Percentiles rank a stretch among this genome's conserved stretches.
Evolutionary conservation across 495 filamentous ascomycete genomes (phyloP).

Genomic region (Filosporella fistucella): DNA sequence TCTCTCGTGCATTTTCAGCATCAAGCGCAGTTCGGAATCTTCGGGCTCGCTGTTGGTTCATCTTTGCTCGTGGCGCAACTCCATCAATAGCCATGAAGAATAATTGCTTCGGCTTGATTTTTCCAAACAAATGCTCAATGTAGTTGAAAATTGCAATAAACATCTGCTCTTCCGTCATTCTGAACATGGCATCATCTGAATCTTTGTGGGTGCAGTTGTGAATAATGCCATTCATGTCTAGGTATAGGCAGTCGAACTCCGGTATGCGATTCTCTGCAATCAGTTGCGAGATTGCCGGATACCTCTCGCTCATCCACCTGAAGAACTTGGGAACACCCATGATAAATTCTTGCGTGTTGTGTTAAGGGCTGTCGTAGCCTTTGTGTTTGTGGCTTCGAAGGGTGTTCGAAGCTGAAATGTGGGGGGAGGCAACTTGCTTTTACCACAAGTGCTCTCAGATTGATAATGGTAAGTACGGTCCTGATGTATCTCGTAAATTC

Average conservation of each 20-base stretch:
- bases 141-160: constrained; percentile 99
- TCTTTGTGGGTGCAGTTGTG: constrained; percentile 99
- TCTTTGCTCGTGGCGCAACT: constrained; percentile 96
- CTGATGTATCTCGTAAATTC: too few species aligned
- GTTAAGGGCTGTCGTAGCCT: too few species aligned
- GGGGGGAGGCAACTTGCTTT: constrained; percentile 16
- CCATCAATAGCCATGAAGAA: constrained; percentile 99
- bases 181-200: constrained; percentile 81
- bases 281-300: constrained; percentile 96
- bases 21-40: constrained; percentile 95
- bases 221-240: constrained; percentile 99
- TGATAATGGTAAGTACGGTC: too few species aligned
- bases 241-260: constrained; percentile 96
- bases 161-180: constrained; percentile 97
- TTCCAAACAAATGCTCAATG: constrained; percentile 97
- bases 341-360: too few species aligned
- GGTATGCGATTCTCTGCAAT: constrained; percentile 99
- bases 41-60: constrained; percentile 97
- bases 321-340: constrained; percentile 93
- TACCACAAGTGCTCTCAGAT: constrained; percentile 18
- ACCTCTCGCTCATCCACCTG: constrained; percentile 96
- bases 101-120: constrained; percentile 95
- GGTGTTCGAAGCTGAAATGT: constrained; percentile 11
- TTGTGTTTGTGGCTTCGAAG: constrained; percentile 1
- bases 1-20: constrained; percentile 81